These are phyloP conservation scores for Nicotiana rustica DNA, from an alignment of 305 asterid species.

Conservation along the genomic window DNA sequence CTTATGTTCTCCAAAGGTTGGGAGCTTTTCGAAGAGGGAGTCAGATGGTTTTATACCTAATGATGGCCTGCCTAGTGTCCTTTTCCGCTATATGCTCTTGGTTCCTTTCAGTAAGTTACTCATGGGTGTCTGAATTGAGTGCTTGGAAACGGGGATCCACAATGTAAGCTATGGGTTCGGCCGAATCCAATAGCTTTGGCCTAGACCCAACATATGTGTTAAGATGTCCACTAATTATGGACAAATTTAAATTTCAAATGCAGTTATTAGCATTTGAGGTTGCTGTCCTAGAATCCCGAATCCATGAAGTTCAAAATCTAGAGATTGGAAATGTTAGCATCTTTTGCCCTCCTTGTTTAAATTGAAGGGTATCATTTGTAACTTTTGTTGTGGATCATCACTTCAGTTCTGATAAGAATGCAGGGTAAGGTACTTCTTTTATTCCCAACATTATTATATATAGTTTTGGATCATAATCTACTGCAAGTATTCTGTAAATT, in stretches of 20 bases:
- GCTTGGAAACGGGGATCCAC: not conserved
- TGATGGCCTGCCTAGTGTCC: constrained; percentile 17
- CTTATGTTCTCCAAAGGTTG: not conserved
- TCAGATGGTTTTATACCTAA: not conserved
- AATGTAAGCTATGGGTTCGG: too few relatives aligned
- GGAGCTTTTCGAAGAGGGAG: constrained; percentile 19
- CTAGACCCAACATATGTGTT: too few relatives aligned
- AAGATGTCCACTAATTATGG: too few relatives aligned
- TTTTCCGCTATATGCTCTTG: constrained; percentile 16
- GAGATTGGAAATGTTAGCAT: constrained; percentile 18
- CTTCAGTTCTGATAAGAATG: constrained; percentile 20
- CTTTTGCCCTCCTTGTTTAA: not conserved
- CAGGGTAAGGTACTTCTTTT: not conserved
- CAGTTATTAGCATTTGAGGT: too few relatives aligned
- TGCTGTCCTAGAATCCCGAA: too few relatives aligned
- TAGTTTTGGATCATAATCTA: constrained; percentile 16
- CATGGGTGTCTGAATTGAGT: not conserved
- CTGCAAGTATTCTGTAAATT: not conserved
- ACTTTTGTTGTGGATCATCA: not conserved
- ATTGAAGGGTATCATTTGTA: constrained; percentile 12
- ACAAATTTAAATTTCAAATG: too few relatives aligned
- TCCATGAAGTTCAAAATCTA: not conserved
- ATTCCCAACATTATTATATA: not conserved
- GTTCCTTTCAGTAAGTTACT: constrained; percentile 16
- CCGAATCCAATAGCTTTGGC: too few relatives aligned